Percentiles rank a stretch among this genome's conserved stretches.
phyloP scores from a whole-genome alignment of 2,329 filamentous ascomycete species.

The Trichoderma sp. region DNA sequence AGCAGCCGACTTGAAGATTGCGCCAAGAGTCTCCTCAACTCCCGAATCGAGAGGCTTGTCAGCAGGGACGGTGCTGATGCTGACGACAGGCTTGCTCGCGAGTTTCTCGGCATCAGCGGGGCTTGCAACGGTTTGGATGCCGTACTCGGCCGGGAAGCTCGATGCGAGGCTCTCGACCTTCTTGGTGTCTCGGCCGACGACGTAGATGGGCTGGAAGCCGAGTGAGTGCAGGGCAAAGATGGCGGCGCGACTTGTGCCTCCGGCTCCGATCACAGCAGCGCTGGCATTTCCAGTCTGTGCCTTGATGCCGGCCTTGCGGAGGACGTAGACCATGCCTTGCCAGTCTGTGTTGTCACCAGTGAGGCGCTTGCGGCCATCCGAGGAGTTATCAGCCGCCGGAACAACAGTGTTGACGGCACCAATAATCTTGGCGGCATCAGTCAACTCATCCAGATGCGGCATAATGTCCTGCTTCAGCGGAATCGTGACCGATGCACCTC shows the following conservation, averaged over 20 bases:
- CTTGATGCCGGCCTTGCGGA: slow-evolving; percentile 65
- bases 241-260: slow-evolving; percentile 87
- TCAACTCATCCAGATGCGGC: slow-evolving; percentile 72
- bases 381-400: slow-evolving; percentile 43
- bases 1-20: slow-evolving; percentile 39
- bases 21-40: slow-evolving; percentile 63
- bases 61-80: slow-evolving; percentile 87
- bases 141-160: slow-evolving; percentile 71
- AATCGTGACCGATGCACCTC: slow-evolving; percentile 92
- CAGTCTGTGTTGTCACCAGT: slow-evolving; percentile 94
- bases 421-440: slow-evolving; percentile 74
- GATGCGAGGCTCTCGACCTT: slow-evolving; percentile 66
- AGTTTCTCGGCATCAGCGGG: slow-evolving; percentile 46
- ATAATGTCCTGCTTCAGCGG: slow-evolving; percentile 90
- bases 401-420: slow-evolving; percentile 95
- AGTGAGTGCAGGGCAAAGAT: slow-evolving; percentile 84
- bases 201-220: slow-evolving; percentile 80
- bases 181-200: slow-evolving; percentile 70
- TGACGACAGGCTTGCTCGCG: slow-evolving; percentile 57
- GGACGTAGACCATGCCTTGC: slow-evolving; percentile 80
- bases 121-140: slow-evolving; percentile 60
- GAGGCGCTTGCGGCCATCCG: slow-evolving; percentile 51
- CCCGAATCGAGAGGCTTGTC: slow-evolving; percentile 74
- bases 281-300: slow-evolving; percentile 37
- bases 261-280: slow-evolving; percentile 83